A percentile compares a stretch with the other conserved stretches of the same genome.
These are phyloP conservation scores for Thelephora terrestris DNA, from an alignment of 1,284 basidiomycete species.

Conservation along the genomic window DNA sequence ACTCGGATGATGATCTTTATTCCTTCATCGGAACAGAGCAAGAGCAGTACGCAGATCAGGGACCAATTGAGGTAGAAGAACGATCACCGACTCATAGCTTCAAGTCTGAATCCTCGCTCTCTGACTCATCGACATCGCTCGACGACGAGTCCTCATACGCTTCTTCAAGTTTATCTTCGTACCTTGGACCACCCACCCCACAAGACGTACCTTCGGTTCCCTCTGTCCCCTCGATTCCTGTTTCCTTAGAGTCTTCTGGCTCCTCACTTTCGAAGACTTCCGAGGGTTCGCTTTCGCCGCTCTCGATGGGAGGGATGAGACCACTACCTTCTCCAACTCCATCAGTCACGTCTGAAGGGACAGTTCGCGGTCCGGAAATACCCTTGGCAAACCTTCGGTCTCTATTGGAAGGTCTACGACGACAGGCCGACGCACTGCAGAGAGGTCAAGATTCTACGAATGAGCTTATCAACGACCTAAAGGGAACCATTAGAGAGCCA, in stretches of 20 bases:
- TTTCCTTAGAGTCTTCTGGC: constrained; percentile 4
- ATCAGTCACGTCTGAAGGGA: constrained; percentile 32
- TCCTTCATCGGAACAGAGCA: constrained; percentile 3
- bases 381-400: constrained; percentile 32
- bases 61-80: neutral
- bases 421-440: constrained; percentile 40
- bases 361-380: constrained; percentile 29
- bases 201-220: neutral
- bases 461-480: constrained; percentile 35
- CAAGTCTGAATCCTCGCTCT: constrained; percentile 22
- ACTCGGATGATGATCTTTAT: constrained; percentile 55
- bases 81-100: constrained; percentile 1
- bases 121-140: constrained; percentile 22
- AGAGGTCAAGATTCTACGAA: constrained; percentile 51
- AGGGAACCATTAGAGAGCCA: constrained; percentile 14
- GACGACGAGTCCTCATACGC: constrained; percentile 5
- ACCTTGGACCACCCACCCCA: neutral
- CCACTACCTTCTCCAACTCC: constrained; percentile 26
- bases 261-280: constrained; percentile 11
- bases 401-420: constrained; percentile 37
- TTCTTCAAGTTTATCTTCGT: constrained; percentile 1
- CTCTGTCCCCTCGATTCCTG: constrained; percentile 16
- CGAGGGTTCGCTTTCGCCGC: constrained; percentile 6
- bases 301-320: constrained; percentile 19
- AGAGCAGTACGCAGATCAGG: neutral